Evolutionary conservation across 345 rosid species (phyloP).

Genomic region (Salix caprea): DNA sequence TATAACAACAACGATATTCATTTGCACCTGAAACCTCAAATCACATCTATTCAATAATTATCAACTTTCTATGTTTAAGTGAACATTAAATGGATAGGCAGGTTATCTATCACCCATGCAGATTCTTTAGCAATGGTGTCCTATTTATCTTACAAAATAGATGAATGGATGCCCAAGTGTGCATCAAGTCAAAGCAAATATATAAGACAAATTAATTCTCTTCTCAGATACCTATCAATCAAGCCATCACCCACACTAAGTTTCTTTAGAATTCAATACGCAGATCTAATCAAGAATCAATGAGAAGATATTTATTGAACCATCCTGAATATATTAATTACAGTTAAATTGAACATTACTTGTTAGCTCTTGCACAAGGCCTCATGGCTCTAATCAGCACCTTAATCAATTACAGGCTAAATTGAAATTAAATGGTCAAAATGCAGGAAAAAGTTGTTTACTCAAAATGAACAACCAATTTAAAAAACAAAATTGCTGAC

Average conservation of each 20-base stretch:
- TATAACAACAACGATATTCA: neutral
- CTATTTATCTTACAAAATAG: too few relatives aligned
- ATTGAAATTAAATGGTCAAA: neutral
- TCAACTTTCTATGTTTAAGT: neutral
- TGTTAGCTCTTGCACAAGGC: neutral
- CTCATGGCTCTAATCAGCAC: slow-evolving; percentile 14
- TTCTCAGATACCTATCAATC: neutral
- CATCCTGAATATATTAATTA: neutral
- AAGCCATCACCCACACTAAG: neutral
- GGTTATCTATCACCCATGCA: neutral
- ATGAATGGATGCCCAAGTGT: too few relatives aligned
- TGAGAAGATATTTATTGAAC: neutral
- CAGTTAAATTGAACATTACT: neutral
- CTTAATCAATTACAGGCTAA: slow-evolving; percentile 13
- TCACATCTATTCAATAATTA: neutral
- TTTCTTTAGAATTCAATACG: neutral
- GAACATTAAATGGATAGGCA: neutral
- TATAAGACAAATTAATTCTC: neutral
- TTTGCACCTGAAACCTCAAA: neutral
- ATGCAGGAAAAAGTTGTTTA: slow-evolving; percentile 2
- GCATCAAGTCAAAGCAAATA: neutral
- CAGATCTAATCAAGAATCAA: neutral
- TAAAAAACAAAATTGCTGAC: slow-evolving; percentile 9
- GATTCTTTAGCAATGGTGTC: neutral
- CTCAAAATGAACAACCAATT: slow-evolving; percentile 1